These are phyloP conservation scores for Candida freyschussii DNA, from an alignment of 1,139 yeast species.

Conservation along the genomic window DNA sequence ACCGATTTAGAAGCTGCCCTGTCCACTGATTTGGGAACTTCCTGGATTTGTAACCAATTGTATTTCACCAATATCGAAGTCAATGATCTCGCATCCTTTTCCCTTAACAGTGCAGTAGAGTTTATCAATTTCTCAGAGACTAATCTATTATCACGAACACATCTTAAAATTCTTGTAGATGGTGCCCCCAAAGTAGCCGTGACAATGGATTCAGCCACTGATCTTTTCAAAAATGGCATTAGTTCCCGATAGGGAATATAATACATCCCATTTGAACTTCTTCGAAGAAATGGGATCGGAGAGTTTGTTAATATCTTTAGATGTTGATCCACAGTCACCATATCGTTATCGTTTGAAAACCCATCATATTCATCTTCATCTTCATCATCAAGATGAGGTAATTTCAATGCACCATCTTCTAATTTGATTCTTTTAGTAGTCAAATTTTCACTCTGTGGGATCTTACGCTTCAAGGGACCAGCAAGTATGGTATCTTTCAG, in stretches of 20 bases:
- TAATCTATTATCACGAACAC: slow-evolving; percentile 60
- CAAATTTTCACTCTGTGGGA: slow-evolving; percentile 10
- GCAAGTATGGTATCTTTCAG: slow-evolving; percentile 45
- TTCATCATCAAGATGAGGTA: slow-evolving; percentile 25
- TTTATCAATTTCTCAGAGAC: slow-evolving; percentile 85
- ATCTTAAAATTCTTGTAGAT: slow-evolving; percentile 60
- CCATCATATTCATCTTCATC: slow-evolving; percentile 23
- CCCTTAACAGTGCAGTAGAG: slow-evolving; percentile 69
- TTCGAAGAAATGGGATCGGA: slow-evolving; percentile 42
- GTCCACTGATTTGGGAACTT: slow-evolving; percentile 88
- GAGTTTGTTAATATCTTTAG: slow-evolving; percentile 48
- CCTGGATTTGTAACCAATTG: slow-evolving; percentile 73
- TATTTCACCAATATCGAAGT: slow-evolving; percentile 50
- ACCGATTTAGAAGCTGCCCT: slow-evolving; percentile 88
- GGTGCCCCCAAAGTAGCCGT: slow-evolving; percentile 53
- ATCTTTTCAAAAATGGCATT: slow-evolving; percentile 43
- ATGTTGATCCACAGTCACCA: slow-evolving; percentile 36
- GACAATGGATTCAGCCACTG: slow-evolving; percentile 57
- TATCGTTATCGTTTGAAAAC: slow-evolving; percentile 26
- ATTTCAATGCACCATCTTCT: slow-evolving; percentile 32
- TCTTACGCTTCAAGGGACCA: slow-evolving; percentile 34
- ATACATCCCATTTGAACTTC: slow-evolving; percentile 34
- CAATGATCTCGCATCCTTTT: slow-evolving; percentile 67
- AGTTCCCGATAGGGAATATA: slow-evolving; percentile 42
- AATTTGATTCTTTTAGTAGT: slow-evolving; percentile 38